These are phyloP conservation scores for Ascochyta koolunga DNA, from an alignment of 2,329 filamentous ascomycete species.

Conservation along the genomic window DNA sequence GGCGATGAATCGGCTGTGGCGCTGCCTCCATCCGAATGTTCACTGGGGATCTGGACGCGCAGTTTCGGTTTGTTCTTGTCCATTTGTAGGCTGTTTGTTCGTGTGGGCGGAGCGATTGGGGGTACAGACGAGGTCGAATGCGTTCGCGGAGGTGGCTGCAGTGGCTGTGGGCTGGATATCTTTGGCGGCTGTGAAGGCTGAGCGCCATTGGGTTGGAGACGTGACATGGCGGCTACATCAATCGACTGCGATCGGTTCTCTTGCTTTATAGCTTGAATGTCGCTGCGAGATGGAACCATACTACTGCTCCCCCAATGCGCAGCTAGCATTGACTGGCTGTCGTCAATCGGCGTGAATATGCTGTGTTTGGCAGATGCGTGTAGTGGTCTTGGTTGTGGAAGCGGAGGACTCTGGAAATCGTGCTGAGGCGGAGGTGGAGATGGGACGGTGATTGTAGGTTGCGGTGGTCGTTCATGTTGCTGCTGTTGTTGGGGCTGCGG, in stretches of 20 bases:
- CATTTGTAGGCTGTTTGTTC: slow-evolving; percentile 71
- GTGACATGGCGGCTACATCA: slow-evolving; percentile 62
- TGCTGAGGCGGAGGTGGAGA: slow-evolving; percentile 60
- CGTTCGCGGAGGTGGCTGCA: slow-evolving; percentile 55
- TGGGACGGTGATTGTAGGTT: slow-evolving; percentile 48
- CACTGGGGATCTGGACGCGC: slow-evolving; percentile 94
- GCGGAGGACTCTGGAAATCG: slow-evolving; percentile 60
- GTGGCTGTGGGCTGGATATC: slow-evolving; percentile 41
- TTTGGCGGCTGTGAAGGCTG: slow-evolving; percentile 60
- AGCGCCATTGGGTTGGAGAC: slow-evolving; percentile 51
- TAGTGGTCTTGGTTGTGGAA: slow-evolving; percentile 68
- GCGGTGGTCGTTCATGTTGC: slow-evolving; percentile 63
- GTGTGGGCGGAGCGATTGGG: slow-evolving; percentile 73
- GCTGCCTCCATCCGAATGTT: slow-evolving; percentile 78
- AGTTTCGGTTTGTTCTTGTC: slow-evolving; percentile 78
- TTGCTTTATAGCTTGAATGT: slow-evolving; percentile 52
- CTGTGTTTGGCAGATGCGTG: slow-evolving; percentile 75
- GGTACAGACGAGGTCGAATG: slow-evolving; percentile 67
- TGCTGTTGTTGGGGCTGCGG: slow-evolving; percentile 76
- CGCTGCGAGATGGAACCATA: slow-evolving; percentile 52
- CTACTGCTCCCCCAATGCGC: slow-evolving; percentile 72
- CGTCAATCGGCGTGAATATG: slow-evolving; percentile 97
- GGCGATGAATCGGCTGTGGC: slow-evolving; percentile 73
- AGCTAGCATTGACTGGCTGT: slow-evolving; percentile 84
- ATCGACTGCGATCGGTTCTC: slow-evolving; percentile 67